A percentile compares a stretch with the other conserved stretches of the same genome.
Conservation (phyloP, 2,329 filamentous ascomycete species). For the Leptosphaerulina australis region DNA sequence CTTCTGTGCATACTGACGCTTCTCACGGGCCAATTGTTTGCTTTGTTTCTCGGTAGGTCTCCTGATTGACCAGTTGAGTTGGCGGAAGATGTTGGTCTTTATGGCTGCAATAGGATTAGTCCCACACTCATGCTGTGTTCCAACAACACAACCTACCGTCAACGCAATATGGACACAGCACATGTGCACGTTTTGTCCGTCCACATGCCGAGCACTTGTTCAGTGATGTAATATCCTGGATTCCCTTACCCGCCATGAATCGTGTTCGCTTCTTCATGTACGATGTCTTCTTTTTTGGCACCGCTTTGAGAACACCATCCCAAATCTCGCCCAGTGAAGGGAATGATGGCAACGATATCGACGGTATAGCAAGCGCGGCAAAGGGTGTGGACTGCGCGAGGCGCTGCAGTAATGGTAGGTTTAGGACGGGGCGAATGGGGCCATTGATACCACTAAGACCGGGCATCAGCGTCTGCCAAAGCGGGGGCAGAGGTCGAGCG, state of each 20-base stretch:
- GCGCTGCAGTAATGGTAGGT: conserved; percentile 52
- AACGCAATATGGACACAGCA: conserved; percentile 86
- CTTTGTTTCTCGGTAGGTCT: conserved; percentile 37
- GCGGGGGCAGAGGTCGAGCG: conserved; percentile 50
- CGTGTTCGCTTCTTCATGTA: conserved; percentile 93
- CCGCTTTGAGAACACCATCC: conserved; percentile 89
- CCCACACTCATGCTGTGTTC: background rate
- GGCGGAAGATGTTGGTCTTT: conserved; percentile 44
- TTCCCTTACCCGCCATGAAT: conserved; percentile 92
- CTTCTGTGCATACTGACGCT: conserved; percentile 21
- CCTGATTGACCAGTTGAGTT: conserved; percentile 35
- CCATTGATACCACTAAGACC: conserved; percentile 51
- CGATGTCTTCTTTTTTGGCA: conserved; percentile 98
- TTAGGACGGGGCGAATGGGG: conserved; percentile 48
- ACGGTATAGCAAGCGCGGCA: conserved; percentile 55
- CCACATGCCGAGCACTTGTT: conserved; percentile 92
- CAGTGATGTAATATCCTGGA: conserved; percentile 86
- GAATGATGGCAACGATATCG: conserved; percentile 52
- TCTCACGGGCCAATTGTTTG: conserved; percentile 38
- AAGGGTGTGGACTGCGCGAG: conserved; percentile 66
- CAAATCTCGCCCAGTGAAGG: conserved; percentile 76
- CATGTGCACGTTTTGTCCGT: conserved; percentile 83
- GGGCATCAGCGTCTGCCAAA: conserved; percentile 62
- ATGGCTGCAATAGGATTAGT: conserved; percentile 30
- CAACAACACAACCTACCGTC: conserved; percentile 63